A percentile compares a stretch with the other conserved stretches of the same genome.
Conservation (phyloP, 768 basidiomycete species). For the Lactifluus piperatus region DNA sequence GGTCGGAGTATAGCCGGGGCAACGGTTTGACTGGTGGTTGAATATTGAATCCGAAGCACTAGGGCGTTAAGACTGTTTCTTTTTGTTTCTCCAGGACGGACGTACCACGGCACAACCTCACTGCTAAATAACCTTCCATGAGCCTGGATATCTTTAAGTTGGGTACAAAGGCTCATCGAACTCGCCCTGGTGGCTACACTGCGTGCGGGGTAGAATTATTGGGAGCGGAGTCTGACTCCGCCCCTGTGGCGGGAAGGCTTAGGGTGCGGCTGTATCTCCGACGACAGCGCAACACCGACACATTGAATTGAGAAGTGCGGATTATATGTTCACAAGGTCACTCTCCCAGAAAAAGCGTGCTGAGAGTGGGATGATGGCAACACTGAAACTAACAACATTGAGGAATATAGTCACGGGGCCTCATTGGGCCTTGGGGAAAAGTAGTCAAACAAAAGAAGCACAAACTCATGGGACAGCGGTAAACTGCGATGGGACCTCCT, state of each 20-base stretch:
- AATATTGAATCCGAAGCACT: not conserved
- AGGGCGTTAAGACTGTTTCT: not conserved
- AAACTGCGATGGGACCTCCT: not conserved
- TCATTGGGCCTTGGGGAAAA: not conserved
- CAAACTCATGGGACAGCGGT: not conserved
- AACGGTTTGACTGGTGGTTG: not conserved
- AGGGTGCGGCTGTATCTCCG: conserved; percentile 2
- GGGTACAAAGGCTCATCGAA: not conserved
- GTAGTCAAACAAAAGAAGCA: not conserved
- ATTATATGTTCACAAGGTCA: not conserved
- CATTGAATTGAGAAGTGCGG: conserved; percentile 5
- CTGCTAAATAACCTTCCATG: not conserved
- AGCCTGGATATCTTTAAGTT: not conserved
- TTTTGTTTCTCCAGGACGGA: not conserved
- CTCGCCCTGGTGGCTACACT: not conserved
- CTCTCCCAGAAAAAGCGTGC: not conserved
- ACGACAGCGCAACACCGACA: not conserved
- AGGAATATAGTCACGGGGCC: not conserved
- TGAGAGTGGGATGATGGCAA: not conserved
- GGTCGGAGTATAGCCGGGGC: not conserved
- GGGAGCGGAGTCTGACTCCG: conserved; percentile 3
- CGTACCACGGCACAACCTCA: not conserved
- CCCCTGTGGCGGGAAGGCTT: conserved; percentile 2
- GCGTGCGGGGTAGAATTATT: not conserved
- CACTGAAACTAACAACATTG: not conserved